A percentile compares a stretch with the other conserved stretches of the same genome.
phyloP scores from a whole-genome alignment of 352 stramenopile species.

The Globisporangium acanthophoron region DNA sequence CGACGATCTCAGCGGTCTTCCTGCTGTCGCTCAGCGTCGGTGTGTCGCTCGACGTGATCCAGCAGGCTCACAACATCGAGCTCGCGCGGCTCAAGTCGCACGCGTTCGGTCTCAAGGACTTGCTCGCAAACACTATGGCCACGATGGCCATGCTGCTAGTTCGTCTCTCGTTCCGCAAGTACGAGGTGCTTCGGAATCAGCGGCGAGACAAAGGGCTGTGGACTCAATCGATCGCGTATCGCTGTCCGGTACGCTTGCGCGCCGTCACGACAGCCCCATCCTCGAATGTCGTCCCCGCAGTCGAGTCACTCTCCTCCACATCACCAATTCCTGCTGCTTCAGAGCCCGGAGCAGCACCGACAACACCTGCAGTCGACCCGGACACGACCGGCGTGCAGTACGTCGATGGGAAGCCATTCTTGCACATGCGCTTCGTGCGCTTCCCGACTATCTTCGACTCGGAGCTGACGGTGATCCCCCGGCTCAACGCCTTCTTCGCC shows the following conservation, averaged over 20 bases:
- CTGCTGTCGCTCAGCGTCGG: constrained; percentile 5
- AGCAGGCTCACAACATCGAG: background rate
- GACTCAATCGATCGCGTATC: constrained; percentile 10
- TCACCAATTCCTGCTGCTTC: background rate
- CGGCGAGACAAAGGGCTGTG: background rate
- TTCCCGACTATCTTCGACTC: background rate
- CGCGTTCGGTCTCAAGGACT: constrained; percentile 4
- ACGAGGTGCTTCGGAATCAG: background rate
- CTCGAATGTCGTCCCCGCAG: background rate
- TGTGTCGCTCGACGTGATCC: constrained; percentile 3
- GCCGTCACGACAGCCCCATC: background rate
- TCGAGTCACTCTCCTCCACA: background rate
- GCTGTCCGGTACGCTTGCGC: constrained; percentile 1
- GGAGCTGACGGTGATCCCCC: background rate
- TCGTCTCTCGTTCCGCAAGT: constrained; percentile 7
- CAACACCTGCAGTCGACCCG: background rate
- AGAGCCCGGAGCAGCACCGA: background rate
- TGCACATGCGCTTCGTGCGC: constrained; percentile 2
- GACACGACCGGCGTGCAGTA: background rate
- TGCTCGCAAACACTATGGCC: constrained; percentile 14
- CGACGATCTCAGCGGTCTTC: background rate
- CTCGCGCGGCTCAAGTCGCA: background rate
- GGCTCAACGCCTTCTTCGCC: background rate
- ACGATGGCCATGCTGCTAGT: constrained; percentile 13
- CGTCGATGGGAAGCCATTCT: background rate